A percentile compares a stretch with the other conserved stretches of the same genome.
phyloP scores from a whole-genome alignment of 2,329 filamentous ascomycete species.

The Colletotrichum liriopes region DNA sequence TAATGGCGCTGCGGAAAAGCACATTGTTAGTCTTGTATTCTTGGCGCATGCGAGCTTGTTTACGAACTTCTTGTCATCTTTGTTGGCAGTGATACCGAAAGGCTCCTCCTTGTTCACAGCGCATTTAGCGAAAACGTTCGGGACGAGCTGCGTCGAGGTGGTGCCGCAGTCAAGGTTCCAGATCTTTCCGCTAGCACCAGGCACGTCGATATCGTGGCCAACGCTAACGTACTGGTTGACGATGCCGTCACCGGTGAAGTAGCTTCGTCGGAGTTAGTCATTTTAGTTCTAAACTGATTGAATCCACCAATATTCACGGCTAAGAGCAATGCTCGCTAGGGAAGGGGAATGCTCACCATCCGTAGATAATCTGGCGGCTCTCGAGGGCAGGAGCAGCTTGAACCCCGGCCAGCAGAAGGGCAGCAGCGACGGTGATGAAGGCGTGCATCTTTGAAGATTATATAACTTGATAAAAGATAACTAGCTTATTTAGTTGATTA shows the following conservation, averaged over 20 bases:
- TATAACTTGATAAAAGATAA: background rate
- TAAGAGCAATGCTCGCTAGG: background rate
- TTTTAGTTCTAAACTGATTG: background rate
- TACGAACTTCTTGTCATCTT: conserved; percentile 12
- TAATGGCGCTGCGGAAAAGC: conserved; percentile 15
- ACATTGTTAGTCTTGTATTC: background rate
- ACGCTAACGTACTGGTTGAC: conserved; percentile 21
- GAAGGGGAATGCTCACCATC: conserved; percentile 14
- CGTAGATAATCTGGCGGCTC: conserved; percentile 27
- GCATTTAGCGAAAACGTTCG: conserved; percentile 40
- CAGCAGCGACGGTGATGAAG: conserved; percentile 11
- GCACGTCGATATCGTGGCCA: conserved; percentile 13
- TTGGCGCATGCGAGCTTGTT: too few species aligned
- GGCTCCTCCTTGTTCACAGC: conserved; percentile 18
- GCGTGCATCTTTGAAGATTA: conserved; percentile 21
- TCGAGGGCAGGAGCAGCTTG: conserved; percentile 27
- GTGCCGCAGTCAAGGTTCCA: conserved; percentile 32
- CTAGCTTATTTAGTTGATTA: background rate
- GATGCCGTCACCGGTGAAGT: conserved; percentile 29
- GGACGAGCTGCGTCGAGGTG: conserved; percentile 15
- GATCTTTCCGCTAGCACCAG: conserved; percentile 16
- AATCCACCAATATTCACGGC: background rate
- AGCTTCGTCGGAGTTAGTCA: background rate
- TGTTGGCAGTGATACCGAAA: conserved; percentile 13
- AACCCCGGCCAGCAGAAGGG: conserved; percentile 18